Conservation (phyloP, 2,329 filamentous ascomycete genomes). For the Fusarium begoniae region DNA sequence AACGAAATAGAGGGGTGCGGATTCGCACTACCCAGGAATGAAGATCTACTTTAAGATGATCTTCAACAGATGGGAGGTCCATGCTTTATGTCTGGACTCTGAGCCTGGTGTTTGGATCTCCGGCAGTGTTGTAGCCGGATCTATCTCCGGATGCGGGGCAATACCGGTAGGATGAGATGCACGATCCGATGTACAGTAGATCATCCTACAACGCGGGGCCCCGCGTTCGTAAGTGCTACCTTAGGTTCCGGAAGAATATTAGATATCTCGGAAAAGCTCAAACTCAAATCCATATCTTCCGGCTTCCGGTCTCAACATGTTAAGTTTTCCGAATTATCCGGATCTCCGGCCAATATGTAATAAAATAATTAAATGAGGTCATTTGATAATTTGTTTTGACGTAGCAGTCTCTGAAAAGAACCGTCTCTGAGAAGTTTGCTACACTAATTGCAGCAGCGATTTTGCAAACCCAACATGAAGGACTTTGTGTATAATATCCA, state of each 20-base stretch:
- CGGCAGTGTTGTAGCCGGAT: background rate
- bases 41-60: background rate
- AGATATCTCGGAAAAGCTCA: background rate
- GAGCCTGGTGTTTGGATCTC: fast-evolving
- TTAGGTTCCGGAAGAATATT: background rate
- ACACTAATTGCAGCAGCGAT: fast-evolving
- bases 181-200: background rate
- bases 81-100: background rate
- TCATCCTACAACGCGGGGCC: background rate
- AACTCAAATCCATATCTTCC: background rate
- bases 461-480: background rate
- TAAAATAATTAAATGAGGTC: fast-evolving
- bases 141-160: background rate
- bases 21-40: fast-evolving
- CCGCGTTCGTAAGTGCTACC: background rate
- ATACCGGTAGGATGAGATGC: no score
- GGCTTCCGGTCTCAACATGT: background rate
- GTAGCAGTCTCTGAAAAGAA: background rate
- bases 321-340: background rate
- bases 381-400: background rate
- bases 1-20: fast-evolving
- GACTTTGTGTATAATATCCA: background rate
- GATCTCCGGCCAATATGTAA: fast-evolving
- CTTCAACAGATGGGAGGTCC: background rate
- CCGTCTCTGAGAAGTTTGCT: fast-evolving